These are phyloP conservation scores for Talaromyces ruber DNA, from an alignment of 495 filamentous ascomycete species.

Conservation along the genomic window DNA sequence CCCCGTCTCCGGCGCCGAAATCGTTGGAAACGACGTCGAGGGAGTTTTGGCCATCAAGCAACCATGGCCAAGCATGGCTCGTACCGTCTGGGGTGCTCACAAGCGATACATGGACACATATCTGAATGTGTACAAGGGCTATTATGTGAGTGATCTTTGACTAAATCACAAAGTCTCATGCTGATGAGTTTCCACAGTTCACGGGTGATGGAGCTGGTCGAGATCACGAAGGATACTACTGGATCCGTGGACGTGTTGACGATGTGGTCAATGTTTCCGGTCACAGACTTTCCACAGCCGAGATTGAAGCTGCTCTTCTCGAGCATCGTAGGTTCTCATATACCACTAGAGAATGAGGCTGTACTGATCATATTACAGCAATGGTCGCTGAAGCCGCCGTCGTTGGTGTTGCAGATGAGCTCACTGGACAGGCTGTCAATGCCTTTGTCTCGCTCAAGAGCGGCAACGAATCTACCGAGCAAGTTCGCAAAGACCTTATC, in stretches of 20 bases:
- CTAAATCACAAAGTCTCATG: not conserved
- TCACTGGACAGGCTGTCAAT: slow-evolving; percentile 95
- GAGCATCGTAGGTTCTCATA: slow-evolving; percentile 60
- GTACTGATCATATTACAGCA: slow-evolving; percentile 19
- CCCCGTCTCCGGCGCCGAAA: slow-evolving; percentile 88
- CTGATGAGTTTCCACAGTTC: slow-evolving; percentile 52
- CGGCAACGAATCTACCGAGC: slow-evolving; percentile 65
- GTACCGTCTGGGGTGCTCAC: slow-evolving; percentile 96
- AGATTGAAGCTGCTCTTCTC: slow-evolving; percentile 93
- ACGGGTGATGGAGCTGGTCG: slow-evolving; percentile 96
- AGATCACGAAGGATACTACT: slow-evolving; percentile 98
- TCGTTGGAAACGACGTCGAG: slow-evolving; percentile 94
- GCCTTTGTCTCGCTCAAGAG: slow-evolving; percentile 94
- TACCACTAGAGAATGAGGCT: not conserved
- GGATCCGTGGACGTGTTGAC: slow-evolving; percentile 98
- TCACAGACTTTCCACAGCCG: slow-evolving; percentile 91
- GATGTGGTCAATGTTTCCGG: slow-evolving; percentile 98
- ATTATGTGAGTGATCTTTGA: slow-evolving; percentile 63
- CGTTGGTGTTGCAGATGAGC: slow-evolving; percentile 85
- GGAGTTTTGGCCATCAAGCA: slow-evolving; percentile 98
- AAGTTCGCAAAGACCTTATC: slow-evolving; percentile 85
- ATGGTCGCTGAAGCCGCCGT: slow-evolving; percentile 91
- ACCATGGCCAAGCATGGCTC: slow-evolving; percentile 97
- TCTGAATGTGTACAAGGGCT: slow-evolving; percentile 94
- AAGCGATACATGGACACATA: slow-evolving; percentile 99